Base-by-base conservation (phyloP, 2,329 filamentous ascomycete genomes). In the Aspergillus fumigatiaffinis region DNA sequence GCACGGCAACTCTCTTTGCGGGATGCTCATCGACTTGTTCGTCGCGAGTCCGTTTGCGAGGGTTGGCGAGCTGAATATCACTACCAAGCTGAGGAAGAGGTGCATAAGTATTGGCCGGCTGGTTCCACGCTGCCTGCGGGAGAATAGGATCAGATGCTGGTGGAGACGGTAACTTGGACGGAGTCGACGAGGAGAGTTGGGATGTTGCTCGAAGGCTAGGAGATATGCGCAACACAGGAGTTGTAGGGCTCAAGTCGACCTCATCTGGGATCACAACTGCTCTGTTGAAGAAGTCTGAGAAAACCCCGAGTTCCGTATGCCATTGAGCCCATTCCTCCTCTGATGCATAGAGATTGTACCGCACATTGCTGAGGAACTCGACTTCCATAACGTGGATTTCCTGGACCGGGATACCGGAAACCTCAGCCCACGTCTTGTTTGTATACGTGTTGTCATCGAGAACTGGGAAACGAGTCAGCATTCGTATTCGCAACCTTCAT, bases 351-450 rank as follows among this genome's bases (percentile, higher is more conserved):
- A 99, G 80, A 66, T 91, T 92, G 76, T 97, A 99, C 68, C 93
- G 87, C 88, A 99, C 96, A 75, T 97, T 97, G 80, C 93, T 97
- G 61, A 99, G 80, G 68, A 99, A 99, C 73, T 99, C 94, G n/a
- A 99, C 94, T 73, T 99, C 94, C 94, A 99, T 99, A 48, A 97
- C 89, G 72, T 99, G 94, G 52, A 99, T 96, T 75, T 99, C 94
- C 59, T 89, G 87, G 12, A 97, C 93, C 1, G 90, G 87, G 60
- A 99, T 96, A 48, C 90, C 90, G 0, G 94, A 97, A 10, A 99
- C 94, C 68, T 99, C 94, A 2, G 93, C 94, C 94, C 94, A 99
- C 0, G 94, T 99, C 80, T 97, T 97, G 79, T 99, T 99, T 41
- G 94, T 97, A 76, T 99, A 99, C 0, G 94, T 97, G 73, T 97